Evolutionary conservation across 2,329 filamentous ascomycete genomes (phyloP).

Genomic region (Didymella lethalis): DNA sequence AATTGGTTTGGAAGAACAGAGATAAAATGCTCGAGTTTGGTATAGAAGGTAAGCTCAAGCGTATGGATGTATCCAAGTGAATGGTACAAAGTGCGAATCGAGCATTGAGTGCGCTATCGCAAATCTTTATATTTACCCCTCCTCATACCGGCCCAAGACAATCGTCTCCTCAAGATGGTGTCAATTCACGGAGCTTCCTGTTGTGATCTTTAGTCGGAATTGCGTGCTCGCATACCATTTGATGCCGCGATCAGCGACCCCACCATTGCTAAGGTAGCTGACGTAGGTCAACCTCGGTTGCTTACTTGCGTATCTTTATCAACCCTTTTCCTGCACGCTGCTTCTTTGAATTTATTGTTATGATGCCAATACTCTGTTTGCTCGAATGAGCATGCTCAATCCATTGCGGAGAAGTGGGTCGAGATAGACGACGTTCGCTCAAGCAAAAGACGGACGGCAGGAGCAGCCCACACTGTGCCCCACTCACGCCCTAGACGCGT

Average conservation of each 20-base stretch:
- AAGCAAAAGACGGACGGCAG: slow-evolving; percentile 13
- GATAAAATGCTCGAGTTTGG: background rate
- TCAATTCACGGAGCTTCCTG: slow-evolving; percentile 28
- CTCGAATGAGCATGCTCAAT: background rate
- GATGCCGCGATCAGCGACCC: slow-evolving; percentile 23
- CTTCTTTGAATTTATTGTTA: background rate
- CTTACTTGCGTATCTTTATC: slow-evolving; percentile 9
- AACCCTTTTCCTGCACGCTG: background rate
- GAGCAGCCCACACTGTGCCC: slow-evolving; percentile 14
- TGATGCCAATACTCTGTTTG: background rate
- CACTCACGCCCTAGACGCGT: slow-evolving; percentile 21
- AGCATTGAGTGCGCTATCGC: slow-evolving; percentile 5
- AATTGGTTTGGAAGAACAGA: background rate
- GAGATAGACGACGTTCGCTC: slow-evolving; percentile 10
- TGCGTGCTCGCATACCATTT: slow-evolving; percentile 39
- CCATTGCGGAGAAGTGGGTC: slow-evolving; percentile 1
- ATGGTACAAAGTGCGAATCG: slow-evolving; percentile 7
- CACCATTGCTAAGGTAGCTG: slow-evolving; percentile 16
- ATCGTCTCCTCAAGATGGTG: slow-evolving; percentile 23
- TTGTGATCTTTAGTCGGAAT: slow-evolving; percentile 41
- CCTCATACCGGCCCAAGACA: slow-evolving; percentile 24
- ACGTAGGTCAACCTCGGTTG: slow-evolving; percentile 23
- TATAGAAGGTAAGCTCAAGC: background rate
- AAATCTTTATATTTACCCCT: slow-evolving; percentile 27
- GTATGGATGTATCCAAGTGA: slow-evolving; percentile 2